Evolutionary conservation across 305 asterid genomes (phyloP), one percentile per base, ranked within the genome.

Genomic region (Stenogyne calaminthoides): DNA sequence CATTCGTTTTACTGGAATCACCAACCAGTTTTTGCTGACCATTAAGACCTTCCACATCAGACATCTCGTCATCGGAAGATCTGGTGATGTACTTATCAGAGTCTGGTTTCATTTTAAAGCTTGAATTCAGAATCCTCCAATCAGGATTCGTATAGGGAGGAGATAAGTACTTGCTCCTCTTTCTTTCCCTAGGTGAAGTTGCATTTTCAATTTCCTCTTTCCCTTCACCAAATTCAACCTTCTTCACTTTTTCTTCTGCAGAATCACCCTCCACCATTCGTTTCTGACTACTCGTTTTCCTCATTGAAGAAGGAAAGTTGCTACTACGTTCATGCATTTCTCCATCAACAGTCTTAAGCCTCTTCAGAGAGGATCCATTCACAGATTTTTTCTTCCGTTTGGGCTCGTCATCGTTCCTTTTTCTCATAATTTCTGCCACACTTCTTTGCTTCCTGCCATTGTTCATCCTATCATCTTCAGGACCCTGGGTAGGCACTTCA

Each of bases 131-230:
- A 0, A 67, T 71, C 49, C 61, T 79, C 83, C 72, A 64, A 14
- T 0, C 40, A 4, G 76, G 83, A 79, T 64, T 73, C 22, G 88
- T 86, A 58, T 85, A 94, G 14, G 97, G 97, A 69, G 93, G 89
- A 67, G 93, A 91, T 1, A 94, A 77, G 78, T 87, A 91, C 86
- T 84, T 91, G 81, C 99, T 94, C 80, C 78, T 88, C 88, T 84
- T 94, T 81, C 97, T 87, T 72, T 84, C 95, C 89, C 99, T 84
- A 1, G 96, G 85, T 16, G 85, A 66, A 61, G 82, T 72, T 37
- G 76, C 67, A 29, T 5, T 75, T 58, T 77, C 89, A 3, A 71
- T 8, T 68, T 63, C 80, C 62, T 81, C 77, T 54, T 60, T 19
- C 22, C 73, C 69, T 19, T 81, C 81, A n/a, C 67, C 79, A 0